Percentiles rank a stretch among this genome's conserved stretches.
Evolutionary conservation across 352 stramenopile genomes (phyloP).

Genomic region (Phytopythium boreale): DNA sequence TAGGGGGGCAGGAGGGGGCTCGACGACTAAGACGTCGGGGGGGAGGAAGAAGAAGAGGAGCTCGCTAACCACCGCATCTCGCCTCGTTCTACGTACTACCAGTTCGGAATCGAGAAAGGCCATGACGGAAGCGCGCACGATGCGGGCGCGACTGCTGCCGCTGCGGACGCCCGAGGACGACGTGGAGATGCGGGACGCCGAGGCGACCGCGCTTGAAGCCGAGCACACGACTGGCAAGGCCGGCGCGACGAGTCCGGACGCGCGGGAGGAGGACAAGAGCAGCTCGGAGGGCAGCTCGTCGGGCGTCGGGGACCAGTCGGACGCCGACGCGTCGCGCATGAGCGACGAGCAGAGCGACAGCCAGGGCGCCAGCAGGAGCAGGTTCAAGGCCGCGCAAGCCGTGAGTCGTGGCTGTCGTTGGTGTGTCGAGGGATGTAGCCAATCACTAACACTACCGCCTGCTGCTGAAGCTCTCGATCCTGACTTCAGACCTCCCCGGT

Average conservation of each 20-base stretch:
- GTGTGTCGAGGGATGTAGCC: not conserved
- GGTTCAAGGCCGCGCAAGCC: constrained; percentile 55
- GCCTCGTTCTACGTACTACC: not conserved
- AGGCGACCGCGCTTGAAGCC: not conserved
- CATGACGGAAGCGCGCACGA: not conserved
- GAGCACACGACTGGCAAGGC: not conserved
- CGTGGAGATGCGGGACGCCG: constrained; percentile 3
- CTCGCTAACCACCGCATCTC: not conserved
- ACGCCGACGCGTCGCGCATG: not conserved
- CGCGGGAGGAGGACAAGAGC: not conserved
- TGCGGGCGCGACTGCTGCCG: not conserved
- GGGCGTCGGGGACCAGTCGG: not conserved
- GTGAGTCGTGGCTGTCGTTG: constrained; percentile 14
- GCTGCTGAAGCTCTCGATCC: not conserved
- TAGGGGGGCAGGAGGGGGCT: not conserved
- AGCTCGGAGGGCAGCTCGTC: not conserved
- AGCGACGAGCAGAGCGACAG: not conserved
- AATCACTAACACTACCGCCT: not conserved
- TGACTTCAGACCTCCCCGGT: not conserved
- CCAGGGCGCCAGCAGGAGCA: not conserved
- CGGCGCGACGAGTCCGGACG: not conserved
- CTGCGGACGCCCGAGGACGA: not conserved
- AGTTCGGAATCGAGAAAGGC: not conserved
- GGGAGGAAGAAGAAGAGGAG: not conserved
- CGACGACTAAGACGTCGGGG: not conserved